Evolutionary conservation across 75 land plant genomes (phyloP).

Genomic region (Larix kaempferi): DNA sequence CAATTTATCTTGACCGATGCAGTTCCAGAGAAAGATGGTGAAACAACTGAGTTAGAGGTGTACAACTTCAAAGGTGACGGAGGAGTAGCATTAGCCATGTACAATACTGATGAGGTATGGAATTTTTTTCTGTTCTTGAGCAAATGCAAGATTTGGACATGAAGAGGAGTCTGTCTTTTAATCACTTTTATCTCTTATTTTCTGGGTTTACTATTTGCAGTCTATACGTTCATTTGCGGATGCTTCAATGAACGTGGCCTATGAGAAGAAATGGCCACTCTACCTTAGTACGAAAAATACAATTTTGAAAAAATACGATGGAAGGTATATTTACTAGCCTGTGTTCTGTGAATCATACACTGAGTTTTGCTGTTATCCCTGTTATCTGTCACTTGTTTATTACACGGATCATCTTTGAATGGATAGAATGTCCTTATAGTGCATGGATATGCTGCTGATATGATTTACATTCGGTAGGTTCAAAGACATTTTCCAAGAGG

Average conservation of each 20-base stretch:
- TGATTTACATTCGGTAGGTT: conserved; percentile 43
- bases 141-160: neutral
- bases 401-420: neutral
- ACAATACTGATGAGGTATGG: conserved; percentile 94
- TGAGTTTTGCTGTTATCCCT: neutral
- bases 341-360: neutral
- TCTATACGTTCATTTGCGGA: conserved; percentile 92
- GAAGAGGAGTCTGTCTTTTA: neutral
- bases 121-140: neutral
- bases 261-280: conserved; percentile 88
- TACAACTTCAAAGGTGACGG: conserved; percentile 81
- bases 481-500: conserved; percentile 93
- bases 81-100: conserved; percentile 91
- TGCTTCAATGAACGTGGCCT: conserved; percentile 87
- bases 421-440: neutral
- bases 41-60: conserved; percentile 70
- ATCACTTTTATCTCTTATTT: conserved; percentile 6
- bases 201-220: conserved; percentile 34
- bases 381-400: neutral
- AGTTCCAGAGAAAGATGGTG: conserved; percentile 56
- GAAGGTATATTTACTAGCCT: conserved; percentile 52
- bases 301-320: conserved; percentile 95
- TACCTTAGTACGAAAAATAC: conserved; percentile 97
- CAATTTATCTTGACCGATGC: conserved; percentile 13
- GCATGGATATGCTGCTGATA: neutral